These are phyloP conservation scores for Pseudonitzschia multiseries DNA, from an alignment of 108 stramenopile species.

Conservation along the genomic window DNA sequence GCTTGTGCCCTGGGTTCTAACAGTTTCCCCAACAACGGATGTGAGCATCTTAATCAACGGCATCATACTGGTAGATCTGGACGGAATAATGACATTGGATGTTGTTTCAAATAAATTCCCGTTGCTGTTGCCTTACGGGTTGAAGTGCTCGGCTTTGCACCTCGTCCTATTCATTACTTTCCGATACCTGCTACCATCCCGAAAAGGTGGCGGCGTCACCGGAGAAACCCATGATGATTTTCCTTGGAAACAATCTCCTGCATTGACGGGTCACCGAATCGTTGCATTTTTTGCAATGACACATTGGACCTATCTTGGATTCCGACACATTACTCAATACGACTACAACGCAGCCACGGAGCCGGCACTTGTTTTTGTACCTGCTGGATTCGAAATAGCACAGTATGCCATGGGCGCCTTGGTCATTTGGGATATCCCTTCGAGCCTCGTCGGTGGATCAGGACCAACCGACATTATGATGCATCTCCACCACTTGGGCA, in stretches of 20 bases:
- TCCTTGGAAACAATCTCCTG: slow-evolving; percentile 54
- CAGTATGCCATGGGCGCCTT: slow-evolving; percentile 25
- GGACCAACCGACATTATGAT: slow-evolving; percentile 41
- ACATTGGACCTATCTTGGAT: slow-evolving; percentile 44
- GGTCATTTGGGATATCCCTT: slow-evolving; percentile 68
- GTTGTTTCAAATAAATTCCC: neutral
- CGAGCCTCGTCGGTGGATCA: slow-evolving; percentile 23
- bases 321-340: neutral
- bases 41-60: neutral
- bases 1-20: too few relatives aligned
- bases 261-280: slow-evolving; percentile 61
- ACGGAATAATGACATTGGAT: neutral
- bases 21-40: neutral
- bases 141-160: slow-evolving; percentile 9
- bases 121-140: slow-evolving; percentile 14
- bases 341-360: slow-evolving; percentile 33
- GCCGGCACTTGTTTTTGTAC: neutral
- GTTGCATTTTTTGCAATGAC: slow-evolving; percentile 58
- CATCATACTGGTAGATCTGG: neutral
- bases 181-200: neutral
- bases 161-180: slow-evolving; percentile 7
- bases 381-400: slow-evolving; percentile 17
- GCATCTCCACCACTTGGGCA: slow-evolving; percentile 61
- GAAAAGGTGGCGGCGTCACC: neutral
- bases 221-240: neutral